Evolutionary conservation across 495 filamentous ascomycete species (phyloP), one percentile per base, ranked within the genome.

Genomic region (Aspergillus nidulans): DNA sequence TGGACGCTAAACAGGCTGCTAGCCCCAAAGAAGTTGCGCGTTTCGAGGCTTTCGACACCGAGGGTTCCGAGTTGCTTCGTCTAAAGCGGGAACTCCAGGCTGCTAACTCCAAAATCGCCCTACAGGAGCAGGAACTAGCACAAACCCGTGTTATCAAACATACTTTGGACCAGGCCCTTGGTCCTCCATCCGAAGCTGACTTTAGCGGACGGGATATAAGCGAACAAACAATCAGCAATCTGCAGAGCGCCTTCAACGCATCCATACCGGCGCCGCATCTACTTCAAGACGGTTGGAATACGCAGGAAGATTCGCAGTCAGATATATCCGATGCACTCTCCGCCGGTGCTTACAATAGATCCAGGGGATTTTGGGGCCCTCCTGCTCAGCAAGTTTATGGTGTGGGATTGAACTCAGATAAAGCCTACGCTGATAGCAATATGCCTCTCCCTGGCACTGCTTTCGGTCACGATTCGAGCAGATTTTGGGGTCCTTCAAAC

Each of bases 91-190:
- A 97, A 69, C 79, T 98, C 13, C 82, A 87, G 52, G 83, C 81
- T 57, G 90, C 91, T 20, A 87, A 89, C 58, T 83, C 81, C 61
- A 87, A 85, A 57, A 91, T 98, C 67, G 86, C 84, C 52, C 78
- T 84, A 16, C 87, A 96, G 69, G 89, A 90, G 56, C 83, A 91
- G 53, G 90, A 97, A 68, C 80, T 97, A 51, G 79, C 86, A 23
- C 87, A 92, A 55, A 87, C 78, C 9, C 89, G 90, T 40, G 82
- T 83, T 63, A 84, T 83, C 43, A 88, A 86, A 65, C 85, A 89
- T 63, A 90, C 86, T 13, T 58, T 91, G 43, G 86, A 91, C 52
- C 83, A 90, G 63, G 82, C 83, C 51, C 77, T 91, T 52, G 86
- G 84, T 10, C 77, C 82, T 55, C 72, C 82, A 9, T 81, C 81